Evolutionary conservation across 345 rosid genomes (phyloP).

Genomic region (Salix viminalis): DNA sequence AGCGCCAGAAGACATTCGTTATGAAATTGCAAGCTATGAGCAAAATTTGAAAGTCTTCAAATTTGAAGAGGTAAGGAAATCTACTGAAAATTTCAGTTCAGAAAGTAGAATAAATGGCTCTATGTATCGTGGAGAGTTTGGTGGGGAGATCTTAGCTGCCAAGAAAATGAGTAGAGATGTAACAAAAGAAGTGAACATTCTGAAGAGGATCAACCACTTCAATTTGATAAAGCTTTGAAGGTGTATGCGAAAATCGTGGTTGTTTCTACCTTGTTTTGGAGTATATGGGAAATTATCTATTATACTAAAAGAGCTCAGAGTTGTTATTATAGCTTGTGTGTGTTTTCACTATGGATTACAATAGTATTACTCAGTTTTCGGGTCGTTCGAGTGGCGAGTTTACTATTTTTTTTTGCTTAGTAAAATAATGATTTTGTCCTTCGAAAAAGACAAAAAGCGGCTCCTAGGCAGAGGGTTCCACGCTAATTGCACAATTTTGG

Average conservation of each 20-base stretch:
- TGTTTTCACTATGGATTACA: too few species aligned
- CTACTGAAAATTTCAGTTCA: constrained; percentile 38
- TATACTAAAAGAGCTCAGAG: too few species aligned
- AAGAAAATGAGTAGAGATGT: constrained; percentile 18
- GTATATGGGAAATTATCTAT: neutral
- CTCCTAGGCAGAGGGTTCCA: too few species aligned
- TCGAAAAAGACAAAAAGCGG: too few species aligned
- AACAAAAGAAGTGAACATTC: constrained; percentile 17
- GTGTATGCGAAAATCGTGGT: constrained; percentile 30
- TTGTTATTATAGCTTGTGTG: too few species aligned
- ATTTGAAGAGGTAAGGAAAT: constrained; percentile 33
- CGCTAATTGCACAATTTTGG: constrained; percentile 11
- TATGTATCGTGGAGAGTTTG: constrained; percentile 35
- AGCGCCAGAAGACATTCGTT: constrained; percentile 25
- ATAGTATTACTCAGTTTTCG: neutral
- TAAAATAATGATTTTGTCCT: too few species aligned
- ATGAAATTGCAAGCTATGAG: constrained; percentile 44
- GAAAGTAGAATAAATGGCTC: constrained; percentile 36
- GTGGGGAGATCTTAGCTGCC: constrained; percentile 34
- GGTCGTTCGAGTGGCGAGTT: too few species aligned
- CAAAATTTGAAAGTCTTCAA: constrained; percentile 26
- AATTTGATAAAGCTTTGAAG: constrained; percentile 37
- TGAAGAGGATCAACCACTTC: constrained; percentile 45
- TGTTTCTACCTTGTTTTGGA: constrained; percentile 38
- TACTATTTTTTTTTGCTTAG: neutral